These are phyloP conservation scores for Pyracantha coccinea DNA, from an alignment of 331 rosid species.

Conservation along the genomic window DNA sequence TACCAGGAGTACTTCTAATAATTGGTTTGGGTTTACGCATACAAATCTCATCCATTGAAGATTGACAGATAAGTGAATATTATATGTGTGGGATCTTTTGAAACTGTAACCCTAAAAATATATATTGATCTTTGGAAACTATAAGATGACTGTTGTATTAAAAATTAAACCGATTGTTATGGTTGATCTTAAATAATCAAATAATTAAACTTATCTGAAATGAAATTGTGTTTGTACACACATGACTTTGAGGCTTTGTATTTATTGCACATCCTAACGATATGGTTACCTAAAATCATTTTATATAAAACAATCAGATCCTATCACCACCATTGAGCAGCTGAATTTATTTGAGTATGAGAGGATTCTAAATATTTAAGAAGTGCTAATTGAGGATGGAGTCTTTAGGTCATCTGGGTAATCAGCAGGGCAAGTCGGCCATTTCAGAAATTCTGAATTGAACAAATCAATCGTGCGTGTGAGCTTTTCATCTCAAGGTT, in stretches of 20 bases:
- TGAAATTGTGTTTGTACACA: neutral
- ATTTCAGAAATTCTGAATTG: neutral
- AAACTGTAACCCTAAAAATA: neutral
- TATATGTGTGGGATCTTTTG: neutral
- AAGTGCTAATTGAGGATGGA: neutral
- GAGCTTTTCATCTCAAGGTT: neutral
- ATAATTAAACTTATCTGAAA: conserved; percentile 4
- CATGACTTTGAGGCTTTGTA: neutral
- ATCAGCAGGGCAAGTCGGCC: neutral
- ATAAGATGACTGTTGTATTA: neutral
- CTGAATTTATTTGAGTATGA: neutral
- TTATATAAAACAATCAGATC: neutral
- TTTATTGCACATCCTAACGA: neutral
- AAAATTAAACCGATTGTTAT: neutral
- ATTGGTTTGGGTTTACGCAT: neutral
- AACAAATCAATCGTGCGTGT: neutral
- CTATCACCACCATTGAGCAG: neutral
- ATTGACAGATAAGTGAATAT: neutral
- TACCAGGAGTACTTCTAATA: neutral
- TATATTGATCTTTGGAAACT: neutral
- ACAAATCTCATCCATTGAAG: conserved; percentile 14
- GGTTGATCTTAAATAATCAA: neutral
- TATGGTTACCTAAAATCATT: no score
- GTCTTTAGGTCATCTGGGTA: neutral
- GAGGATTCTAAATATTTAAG: neutral